These are phyloP conservation scores for Blastocystis sp. DNA, from an alignment of 352 stramenopile genomes.

Conservation along the genomic window DNA sequence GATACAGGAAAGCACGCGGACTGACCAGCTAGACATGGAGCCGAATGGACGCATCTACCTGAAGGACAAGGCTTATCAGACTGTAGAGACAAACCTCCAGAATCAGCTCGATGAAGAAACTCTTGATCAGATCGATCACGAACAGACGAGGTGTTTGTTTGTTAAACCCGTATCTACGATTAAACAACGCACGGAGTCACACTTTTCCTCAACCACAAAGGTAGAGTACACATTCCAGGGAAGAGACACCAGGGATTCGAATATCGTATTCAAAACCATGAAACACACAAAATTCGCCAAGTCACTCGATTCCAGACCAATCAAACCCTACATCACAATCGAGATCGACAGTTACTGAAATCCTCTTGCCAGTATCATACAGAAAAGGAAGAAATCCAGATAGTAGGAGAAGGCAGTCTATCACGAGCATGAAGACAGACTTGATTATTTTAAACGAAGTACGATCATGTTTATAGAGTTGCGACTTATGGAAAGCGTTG, in stretches of 20 bases:
- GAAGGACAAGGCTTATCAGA: not conserved
- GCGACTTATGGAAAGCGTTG: not conserved
- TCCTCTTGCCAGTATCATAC: not conserved
- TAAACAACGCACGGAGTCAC: not conserved
- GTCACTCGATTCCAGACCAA: not conserved
- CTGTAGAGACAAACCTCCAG: slow-evolving; percentile 52
- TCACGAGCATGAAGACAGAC: not conserved
- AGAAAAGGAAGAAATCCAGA: slow-evolving; percentile 7
- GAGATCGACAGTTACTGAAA: not conserved
- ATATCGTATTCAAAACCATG: slow-evolving; percentile 69
- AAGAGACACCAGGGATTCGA: slow-evolving; percentile 69
- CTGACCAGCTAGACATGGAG: not conserved
- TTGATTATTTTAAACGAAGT: not conserved
- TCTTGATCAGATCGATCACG: slow-evolving; percentile 74
- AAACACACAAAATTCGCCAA: slow-evolving; percentile 65
- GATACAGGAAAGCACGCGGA: not conserved
- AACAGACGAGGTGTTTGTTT: slow-evolving; percentile 76
- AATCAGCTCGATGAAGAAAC: slow-evolving; percentile 68
- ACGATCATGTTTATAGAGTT: not conserved
- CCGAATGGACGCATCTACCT: not conserved
- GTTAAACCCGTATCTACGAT: slow-evolving; percentile 72
- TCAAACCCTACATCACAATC: not conserved
- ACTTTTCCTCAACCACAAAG: slow-evolving; percentile 74
- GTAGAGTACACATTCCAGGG: slow-evolving; percentile 76
- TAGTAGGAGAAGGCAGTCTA: not conserved